These are phyloP conservation scores for Phycomyces blakesleeanus DNA, from an alignment of 192 early-diverging fungal genomes.

Conservation along the genomic window DNA sequence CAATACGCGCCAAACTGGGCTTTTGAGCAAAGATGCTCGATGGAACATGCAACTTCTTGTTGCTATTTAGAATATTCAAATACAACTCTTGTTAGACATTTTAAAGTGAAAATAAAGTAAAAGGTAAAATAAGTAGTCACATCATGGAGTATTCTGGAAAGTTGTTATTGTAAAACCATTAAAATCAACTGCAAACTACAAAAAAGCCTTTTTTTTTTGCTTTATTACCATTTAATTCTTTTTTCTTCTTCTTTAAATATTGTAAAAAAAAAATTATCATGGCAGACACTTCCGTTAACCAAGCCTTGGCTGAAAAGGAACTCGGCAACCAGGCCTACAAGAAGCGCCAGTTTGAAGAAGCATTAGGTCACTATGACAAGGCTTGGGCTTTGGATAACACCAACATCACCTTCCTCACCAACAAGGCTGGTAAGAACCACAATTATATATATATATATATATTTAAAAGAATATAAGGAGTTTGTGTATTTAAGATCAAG, in stretches of 20 bases:
- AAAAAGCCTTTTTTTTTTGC: constrained; percentile 6
- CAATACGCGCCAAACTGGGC: too few species aligned
- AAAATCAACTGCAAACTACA: constrained; percentile 10
- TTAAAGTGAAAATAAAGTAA: too few species aligned
- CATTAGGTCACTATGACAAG: constrained; percentile 84
- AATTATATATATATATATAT: too few species aligned
- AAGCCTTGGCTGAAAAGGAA: constrained; percentile 77
- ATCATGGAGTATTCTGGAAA: constrained; percentile 17
- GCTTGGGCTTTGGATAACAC: constrained; percentile 87
- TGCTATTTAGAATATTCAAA: too few species aligned
- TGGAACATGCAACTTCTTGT: too few species aligned
- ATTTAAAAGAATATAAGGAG: too few species aligned
- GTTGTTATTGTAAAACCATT: not conserved
- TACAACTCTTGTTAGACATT: too few species aligned
- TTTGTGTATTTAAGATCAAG: constrained; percentile 17
- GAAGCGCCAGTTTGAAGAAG: constrained; percentile 84
- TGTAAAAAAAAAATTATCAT: constrained; percentile 14
- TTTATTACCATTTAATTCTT: constrained; percentile 1
- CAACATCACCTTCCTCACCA: constrained; percentile 90
- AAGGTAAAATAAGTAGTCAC: too few species aligned
- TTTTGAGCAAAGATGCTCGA: too few species aligned
- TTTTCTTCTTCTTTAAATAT: constrained; percentile 8
- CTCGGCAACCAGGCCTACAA: constrained; percentile 91
- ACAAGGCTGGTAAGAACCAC: constrained; percentile 89
- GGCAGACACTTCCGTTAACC: constrained; percentile 51